Base-by-base conservation (phyloP, 345 rosid genomes). In the Camelina laxa region DNA sequence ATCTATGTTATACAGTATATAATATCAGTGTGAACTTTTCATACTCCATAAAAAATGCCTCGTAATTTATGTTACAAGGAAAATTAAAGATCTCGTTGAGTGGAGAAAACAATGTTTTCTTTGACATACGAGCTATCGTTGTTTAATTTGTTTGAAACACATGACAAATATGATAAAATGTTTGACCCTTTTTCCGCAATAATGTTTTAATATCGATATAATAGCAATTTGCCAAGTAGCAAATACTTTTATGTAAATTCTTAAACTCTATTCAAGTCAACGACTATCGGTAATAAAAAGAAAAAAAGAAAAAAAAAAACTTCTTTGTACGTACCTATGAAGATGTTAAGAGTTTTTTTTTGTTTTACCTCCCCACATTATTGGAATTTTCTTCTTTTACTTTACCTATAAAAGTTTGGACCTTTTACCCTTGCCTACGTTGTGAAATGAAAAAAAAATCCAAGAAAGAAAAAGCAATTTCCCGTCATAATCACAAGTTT, bases 231-330 rank as follows among this genome's bases (percentile, higher is more conserved):
- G 77, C 38, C 70, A 55, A 65, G 65, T 75, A 41, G 74, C 48
- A 50, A 41, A 27, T 41, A 65, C 42, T 51, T 73, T 8, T 20
- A 22, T 12, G 13, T 15, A 55, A 60, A 4, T 24, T 30, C n/a
- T 17, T 72, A 50, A 24, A 60, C 38, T 48, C 62, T 65, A 45
- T 65, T 30, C n/a, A 53, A 41, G 79, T 75, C 72, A 75, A 69
- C 24, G 74, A 41, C 57, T 63, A 75, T 30, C 30, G 5, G 30
- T 27, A 27, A 27, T 4, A 27, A 27, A 4, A 27, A 4, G 30
- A 27, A 27, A 27, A 27, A 27, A 27, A 5, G 4, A 27, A 27
- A 27, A 27, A 27, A 27, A 27, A 27, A 27, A 3, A 3, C 41
- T 36, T 9, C 41, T 38, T 38, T 38, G 30, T 38, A 11, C 3